phyloP scores from a whole-genome alignment of 140 eudicot genomes.

The Anethum foeniculum region DNA sequence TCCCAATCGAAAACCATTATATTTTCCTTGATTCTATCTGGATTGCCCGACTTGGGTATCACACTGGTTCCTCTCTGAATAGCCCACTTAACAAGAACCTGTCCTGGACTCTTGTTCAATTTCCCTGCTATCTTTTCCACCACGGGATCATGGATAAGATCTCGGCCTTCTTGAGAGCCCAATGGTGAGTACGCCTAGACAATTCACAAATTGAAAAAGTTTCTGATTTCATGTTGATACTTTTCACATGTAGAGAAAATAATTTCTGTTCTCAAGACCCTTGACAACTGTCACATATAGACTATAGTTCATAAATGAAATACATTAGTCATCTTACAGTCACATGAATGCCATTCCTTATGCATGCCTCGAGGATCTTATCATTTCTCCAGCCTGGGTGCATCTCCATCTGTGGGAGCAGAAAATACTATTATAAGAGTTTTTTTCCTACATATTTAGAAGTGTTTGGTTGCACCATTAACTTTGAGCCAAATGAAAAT shows the following conservation, averaged over 20 bases:
- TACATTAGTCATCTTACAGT: constrained; percentile 31
- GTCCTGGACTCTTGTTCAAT: constrained; percentile 63
- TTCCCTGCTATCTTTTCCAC: constrained; percentile 53
- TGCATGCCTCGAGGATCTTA: constrained; percentile 63
- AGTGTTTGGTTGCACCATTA: background rate
- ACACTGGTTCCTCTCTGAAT: constrained; percentile 72
- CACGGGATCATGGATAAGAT: constrained; percentile 49
- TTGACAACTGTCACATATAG: background rate
- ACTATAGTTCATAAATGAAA: background rate
- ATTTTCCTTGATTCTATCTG: constrained; percentile 54
- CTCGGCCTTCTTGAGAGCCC: constrained; percentile 55
- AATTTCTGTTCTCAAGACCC: background rate
- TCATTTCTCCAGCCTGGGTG: constrained; percentile 79
- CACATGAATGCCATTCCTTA: constrained; percentile 51
- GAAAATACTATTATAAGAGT: background rate
- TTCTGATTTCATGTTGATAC: background rate
- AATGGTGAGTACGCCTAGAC: constrained; percentile 61
- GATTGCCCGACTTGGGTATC: constrained; percentile 56
- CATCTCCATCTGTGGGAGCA: constrained; percentile 55
- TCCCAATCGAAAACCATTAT: constrained; percentile 51
- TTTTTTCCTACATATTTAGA: background rate
- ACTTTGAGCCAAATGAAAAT: background rate
- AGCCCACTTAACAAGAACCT: constrained; percentile 71
- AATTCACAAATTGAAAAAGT: background rate
- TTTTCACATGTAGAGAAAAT: background rate